Evolutionary conservation across 176 grass and related monocot species (phyloP).

Genomic region (Phyllostachys edulis): DNA sequence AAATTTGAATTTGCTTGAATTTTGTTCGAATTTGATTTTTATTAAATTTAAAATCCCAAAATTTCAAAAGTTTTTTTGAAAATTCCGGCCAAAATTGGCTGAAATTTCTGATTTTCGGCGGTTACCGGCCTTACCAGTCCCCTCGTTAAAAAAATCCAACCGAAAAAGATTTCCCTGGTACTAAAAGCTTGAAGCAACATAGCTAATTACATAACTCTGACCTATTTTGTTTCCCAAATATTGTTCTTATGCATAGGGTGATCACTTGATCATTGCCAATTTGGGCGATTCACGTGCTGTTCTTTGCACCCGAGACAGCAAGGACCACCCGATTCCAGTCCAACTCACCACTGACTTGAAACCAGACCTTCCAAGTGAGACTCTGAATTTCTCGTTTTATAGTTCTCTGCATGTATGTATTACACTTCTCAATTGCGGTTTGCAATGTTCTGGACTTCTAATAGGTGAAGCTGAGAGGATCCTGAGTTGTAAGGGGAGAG

Average conservation of each 20-base stretch:
- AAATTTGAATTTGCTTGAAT: too few species aligned
- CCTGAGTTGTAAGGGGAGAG: slow-evolving; percentile 53
- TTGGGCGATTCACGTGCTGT: slow-evolving; percentile 76
- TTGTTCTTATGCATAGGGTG: slow-evolving; percentile 40
- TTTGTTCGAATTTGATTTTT: too few species aligned
- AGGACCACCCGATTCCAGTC: slow-evolving; percentile 32
- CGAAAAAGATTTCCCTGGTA: too few species aligned
- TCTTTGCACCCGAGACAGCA: slow-evolving; percentile 59
- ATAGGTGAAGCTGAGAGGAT: slow-evolving; percentile 73
- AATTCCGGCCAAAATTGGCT: too few species aligned
- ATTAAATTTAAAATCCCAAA: too few species aligned
- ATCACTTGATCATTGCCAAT: slow-evolving; percentile 74
- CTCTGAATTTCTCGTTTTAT: not conserved
- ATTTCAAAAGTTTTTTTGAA: too few species aligned
- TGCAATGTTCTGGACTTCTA: not conserved
- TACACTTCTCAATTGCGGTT: not conserved
- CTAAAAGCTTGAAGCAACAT: too few species aligned
- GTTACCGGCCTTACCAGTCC: too few species aligned
- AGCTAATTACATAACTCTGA: not conserved
- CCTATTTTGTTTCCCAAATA: not conserved
- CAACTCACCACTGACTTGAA: slow-evolving; percentile 80
- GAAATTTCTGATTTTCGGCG: too few species aligned
- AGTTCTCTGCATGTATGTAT: not conserved
- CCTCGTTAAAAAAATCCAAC: too few species aligned
- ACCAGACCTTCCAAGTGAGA: slow-evolving; percentile 68